phyloP scores from a whole-genome alignment of 192 early-diverging fungal species.

The Obelidium mucronatum region DNA sequence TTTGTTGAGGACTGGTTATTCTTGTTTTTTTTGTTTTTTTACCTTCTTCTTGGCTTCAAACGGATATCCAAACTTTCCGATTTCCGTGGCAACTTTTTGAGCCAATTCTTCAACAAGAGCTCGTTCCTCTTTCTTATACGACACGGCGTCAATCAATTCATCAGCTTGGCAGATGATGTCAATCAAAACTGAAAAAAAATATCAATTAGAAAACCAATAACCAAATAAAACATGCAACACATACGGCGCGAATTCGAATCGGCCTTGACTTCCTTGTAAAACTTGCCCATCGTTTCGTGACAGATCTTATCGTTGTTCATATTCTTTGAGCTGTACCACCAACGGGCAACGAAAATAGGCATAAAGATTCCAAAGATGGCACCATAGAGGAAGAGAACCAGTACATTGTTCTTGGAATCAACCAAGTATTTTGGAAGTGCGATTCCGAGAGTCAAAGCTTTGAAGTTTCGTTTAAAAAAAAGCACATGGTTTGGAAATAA shows the following conservation, averaged over 20 bases:
- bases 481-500: background rate
- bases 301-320: slow-evolving; percentile 91
- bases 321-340: slow-evolving; percentile 93
- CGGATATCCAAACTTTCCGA: slow-evolving; percentile 15
- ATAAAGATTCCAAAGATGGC: slow-evolving; percentile 87
- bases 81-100: slow-evolving; percentile 6
- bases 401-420: slow-evolving; percentile 74
- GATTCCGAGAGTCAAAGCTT: slow-evolving; percentile 87
- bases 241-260: slow-evolving; percentile 47
- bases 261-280: slow-evolving; percentile 90
- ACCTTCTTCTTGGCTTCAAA: slow-evolving; percentile 39
- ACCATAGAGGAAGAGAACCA: slow-evolving; percentile 84
- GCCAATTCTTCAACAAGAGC: slow-evolving; percentile 10
- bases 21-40: background rate
- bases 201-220: background rate
- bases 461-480: background rate
- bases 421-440: slow-evolving; percentile 93
- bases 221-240: slow-evolving; percentile 20
- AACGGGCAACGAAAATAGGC: slow-evolving; percentile 88
- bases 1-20: background rate
- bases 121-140: slow-evolving; percentile 22
- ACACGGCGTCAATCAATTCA: slow-evolving; percentile 22
- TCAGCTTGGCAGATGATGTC: slow-evolving; percentile 31
- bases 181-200: slow-evolving; percentile 5
- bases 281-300: slow-evolving; percentile 86